Evolutionary conservation across 2,329 filamentous ascomycete genomes (phyloP).

Genomic region (Epichloe typhina): DNA sequence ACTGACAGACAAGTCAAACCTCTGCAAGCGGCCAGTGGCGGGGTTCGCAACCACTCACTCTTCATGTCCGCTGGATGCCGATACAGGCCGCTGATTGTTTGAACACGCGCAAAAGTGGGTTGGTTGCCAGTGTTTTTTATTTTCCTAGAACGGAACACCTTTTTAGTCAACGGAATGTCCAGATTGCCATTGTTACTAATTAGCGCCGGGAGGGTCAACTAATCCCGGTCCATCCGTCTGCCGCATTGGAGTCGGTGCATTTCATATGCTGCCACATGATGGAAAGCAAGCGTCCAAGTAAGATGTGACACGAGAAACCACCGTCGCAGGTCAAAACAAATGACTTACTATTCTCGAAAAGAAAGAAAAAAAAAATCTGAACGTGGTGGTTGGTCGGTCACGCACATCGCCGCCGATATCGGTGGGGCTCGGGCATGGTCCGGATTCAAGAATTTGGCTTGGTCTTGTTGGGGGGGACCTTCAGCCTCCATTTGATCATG

Average conservation of each 20-base stretch:
- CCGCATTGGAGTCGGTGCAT: not conserved
- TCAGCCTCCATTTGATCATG: not conserved
- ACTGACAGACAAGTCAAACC: not conserved
- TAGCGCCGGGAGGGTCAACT: not conserved
- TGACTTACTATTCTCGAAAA: not conserved
- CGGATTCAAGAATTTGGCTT: not conserved
- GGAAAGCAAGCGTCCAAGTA: not conserved
- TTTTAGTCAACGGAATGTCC: constrained; percentile 4
- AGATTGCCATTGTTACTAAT: not conserved
- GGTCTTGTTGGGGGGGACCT: not conserved
- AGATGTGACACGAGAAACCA: not conserved
- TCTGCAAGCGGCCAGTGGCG: constrained; percentile 1
- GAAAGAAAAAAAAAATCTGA: not conserved
- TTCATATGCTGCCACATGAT: not conserved
- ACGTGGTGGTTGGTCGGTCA: not conserved
- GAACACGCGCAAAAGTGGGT: constrained; percentile 1
- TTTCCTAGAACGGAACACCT: constrained; percentile 1
- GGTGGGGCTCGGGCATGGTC: not conserved
- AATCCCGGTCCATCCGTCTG: not conserved
- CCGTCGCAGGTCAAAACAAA: not conserved
- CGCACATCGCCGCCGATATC: not conserved
- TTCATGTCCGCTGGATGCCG: constrained; percentile 7
- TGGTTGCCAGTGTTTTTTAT: not conserved
- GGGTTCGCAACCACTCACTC: not conserved
- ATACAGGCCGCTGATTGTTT: constrained; percentile 7